These are phyloP conservation scores for Fusarium sp. DNA, from an alignment of 2,329 filamentous ascomycete species.

Conservation along the genomic window DNA sequence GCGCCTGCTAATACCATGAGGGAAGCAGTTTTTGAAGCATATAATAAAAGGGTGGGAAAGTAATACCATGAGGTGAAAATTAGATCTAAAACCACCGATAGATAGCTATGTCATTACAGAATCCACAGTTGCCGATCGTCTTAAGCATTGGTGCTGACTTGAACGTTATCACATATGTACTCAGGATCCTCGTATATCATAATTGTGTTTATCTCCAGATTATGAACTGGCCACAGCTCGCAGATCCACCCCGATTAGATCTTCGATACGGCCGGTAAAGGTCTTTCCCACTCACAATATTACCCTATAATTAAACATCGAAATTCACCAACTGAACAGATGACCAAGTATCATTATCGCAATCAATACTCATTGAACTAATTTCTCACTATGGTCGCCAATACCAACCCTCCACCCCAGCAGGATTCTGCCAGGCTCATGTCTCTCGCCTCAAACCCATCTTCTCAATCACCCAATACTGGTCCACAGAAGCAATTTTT, in stretches of 20 bases:
- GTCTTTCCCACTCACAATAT: conserved; percentile 7
- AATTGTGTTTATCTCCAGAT: background rate
- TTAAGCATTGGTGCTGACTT: background rate
- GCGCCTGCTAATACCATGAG: conserved; percentile 3
- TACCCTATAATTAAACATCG: background rate
- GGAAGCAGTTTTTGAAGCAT: background rate
- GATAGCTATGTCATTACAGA: background rate
- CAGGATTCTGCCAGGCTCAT: rapidly evolving
- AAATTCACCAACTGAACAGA: background rate
- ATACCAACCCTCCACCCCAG: background rate
- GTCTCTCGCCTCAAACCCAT: rapidly evolving
- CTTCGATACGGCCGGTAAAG: background rate
- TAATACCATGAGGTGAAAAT: background rate
- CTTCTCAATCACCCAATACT: rapidly evolving
- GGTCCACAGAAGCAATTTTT: background rate
- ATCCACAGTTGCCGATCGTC: background rate
- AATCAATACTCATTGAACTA: background rate
- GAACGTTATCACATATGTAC: background rate
- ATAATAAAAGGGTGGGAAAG: background rate
- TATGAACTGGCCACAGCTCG: background rate
- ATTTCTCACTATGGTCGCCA: background rate
- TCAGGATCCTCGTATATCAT: background rate
- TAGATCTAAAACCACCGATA: background rate
- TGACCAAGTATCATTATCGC: background rate
- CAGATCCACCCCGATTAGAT: background rate